Percentiles rank a stretch among this genome's conserved stretches.
phyloP scores from a whole-genome alignment of 345 rosid species.

The Brassica nigra region DNA sequence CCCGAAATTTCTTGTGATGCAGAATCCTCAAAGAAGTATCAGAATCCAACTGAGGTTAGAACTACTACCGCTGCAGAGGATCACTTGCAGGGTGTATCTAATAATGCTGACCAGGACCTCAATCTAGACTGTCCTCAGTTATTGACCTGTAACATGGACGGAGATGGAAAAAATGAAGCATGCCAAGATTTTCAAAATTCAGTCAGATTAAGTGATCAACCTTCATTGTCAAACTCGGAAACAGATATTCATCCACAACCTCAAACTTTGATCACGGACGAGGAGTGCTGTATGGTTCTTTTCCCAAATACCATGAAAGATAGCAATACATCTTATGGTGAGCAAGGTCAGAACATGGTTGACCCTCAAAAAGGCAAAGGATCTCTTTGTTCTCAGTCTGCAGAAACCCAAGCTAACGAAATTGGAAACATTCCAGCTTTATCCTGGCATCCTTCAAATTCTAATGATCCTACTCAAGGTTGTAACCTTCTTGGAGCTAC shows the following conservation, averaged over 20 bases:
- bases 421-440: slow-evolving; percentile 38
- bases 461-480: slow-evolving; percentile 33
- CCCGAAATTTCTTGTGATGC: slow-evolving; percentile 66
- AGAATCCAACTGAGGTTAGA: slow-evolving; percentile 44
- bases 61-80: slow-evolving; percentile 48
- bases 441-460: not conserved
- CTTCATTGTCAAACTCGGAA: slow-evolving; percentile 48
- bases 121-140: slow-evolving; percentile 53
- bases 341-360: slow-evolving; percentile 45
- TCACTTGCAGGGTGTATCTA: slow-evolving; percentile 51
- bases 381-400: slow-evolving; percentile 42
- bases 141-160: slow-evolving; percentile 46
- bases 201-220: slow-evolving; percentile 46
- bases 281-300: slow-evolving; percentile 81
- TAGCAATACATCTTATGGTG: slow-evolving; percentile 46
- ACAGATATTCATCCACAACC: slow-evolving; percentile 48
- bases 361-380: slow-evolving; percentile 45
- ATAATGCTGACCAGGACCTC: slow-evolving; percentile 52
- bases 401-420: slow-evolving; percentile 49
- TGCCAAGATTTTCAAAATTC: slow-evolving; percentile 51
- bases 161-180: slow-evolving; percentile 50
- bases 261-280: slow-evolving; percentile 70
- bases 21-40: slow-evolving; percentile 54
- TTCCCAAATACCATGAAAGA: slow-evolving; percentile 60
- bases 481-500: slow-evolving; percentile 48